phyloP scores from a whole-genome alignment of 805 yeast species.

The Saturnispora ahearnii region DNA sequence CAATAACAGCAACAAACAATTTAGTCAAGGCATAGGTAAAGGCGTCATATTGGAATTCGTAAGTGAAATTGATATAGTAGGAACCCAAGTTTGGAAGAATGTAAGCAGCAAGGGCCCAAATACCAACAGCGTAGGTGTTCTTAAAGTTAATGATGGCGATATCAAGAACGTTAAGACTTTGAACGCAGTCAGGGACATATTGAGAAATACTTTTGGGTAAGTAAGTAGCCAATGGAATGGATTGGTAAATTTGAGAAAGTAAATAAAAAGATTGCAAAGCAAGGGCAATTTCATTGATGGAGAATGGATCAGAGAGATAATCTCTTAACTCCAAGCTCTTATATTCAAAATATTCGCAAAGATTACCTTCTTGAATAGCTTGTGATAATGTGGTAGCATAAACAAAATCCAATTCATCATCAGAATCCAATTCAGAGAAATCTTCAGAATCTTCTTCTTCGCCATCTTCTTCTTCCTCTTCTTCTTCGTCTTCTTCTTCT shows the following conservation, averaged over 20 bases:
- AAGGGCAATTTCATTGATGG: conserved; percentile 22
- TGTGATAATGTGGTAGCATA: conserved; percentile 7
- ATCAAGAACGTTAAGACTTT: conserved; percentile 28
- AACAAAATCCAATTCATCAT: conserved; percentile 13
- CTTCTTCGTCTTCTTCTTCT: conserved; percentile 10
- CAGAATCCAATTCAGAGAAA: conserved; percentile 42
- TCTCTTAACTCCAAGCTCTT: conserved; percentile 25
- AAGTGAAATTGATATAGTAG: conserved; percentile 46
- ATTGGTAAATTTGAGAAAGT: conserved; percentile 11
- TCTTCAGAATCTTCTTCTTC: conserved; percentile 21
- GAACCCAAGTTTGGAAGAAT: conserved; percentile 35
- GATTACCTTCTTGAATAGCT: conserved; percentile 9
- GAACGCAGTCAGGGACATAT: conserved; percentile 19
- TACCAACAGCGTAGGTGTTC: conserved; percentile 26
- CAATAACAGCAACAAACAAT: conserved; percentile 31
- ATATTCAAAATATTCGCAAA: conserved; percentile 17
- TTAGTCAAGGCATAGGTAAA: conserved; percentile 40
- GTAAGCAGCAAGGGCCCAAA: conserved; percentile 36
- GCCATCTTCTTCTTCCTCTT: conserved; percentile 48
- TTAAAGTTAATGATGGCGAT: conserved; percentile 27
- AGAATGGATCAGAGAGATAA: conserved; percentile 26
- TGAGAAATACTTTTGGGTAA: conserved; percentile 20
- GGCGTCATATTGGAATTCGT: conserved; percentile 47
- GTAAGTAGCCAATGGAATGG: conserved; percentile 16
- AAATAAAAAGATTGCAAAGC: conserved; percentile 19